phyloP scores from a whole-genome alignment of 495 filamentous ascomycete species.

The Xylaria acuta region DNA sequence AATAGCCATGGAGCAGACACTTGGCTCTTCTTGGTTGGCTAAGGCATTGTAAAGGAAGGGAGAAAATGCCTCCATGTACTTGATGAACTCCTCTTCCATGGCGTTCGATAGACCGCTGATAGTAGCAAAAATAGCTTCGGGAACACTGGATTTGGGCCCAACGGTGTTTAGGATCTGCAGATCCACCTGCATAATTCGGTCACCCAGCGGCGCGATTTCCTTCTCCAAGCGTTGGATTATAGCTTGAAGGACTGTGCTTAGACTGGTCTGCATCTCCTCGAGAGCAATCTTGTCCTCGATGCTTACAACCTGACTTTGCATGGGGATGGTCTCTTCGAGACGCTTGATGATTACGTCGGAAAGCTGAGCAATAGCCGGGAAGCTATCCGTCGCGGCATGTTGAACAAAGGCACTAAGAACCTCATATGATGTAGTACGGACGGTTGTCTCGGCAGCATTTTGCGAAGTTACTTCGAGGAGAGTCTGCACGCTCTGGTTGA shows the following conservation, averaged over 20 bases:
- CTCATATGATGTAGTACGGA: slow-evolving; percentile 98
- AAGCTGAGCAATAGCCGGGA: slow-evolving; percentile 78
- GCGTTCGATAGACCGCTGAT: slow-evolving; percentile 86
- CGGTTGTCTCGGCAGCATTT: slow-evolving; percentile 81
- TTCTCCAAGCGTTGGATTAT: slow-evolving; percentile 91
- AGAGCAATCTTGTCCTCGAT: slow-evolving; percentile 93
- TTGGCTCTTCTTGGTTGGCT: slow-evolving; percentile 91
- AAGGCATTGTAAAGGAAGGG: slow-evolving; percentile 93
- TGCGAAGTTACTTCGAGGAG: slow-evolving; percentile 85
- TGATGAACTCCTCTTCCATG: slow-evolving; percentile 87
- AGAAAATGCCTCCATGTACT: slow-evolving; percentile 94
- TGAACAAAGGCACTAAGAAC: slow-evolving; percentile 92
- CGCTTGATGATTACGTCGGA: slow-evolving; percentile 86
- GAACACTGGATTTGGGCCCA: slow-evolving; percentile 88
- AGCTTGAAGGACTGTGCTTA: slow-evolving; percentile 86
- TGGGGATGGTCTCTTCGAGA: slow-evolving; percentile 86
- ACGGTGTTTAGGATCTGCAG: slow-evolving; percentile 80
- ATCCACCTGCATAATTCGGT: slow-evolving; percentile 89
- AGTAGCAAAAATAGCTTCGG: slow-evolving; percentile 88
- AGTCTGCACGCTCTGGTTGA: slow-evolving; percentile 87
- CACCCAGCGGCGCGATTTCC: slow-evolving; percentile 87
- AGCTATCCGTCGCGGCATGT: slow-evolving; percentile 84
- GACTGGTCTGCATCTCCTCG: slow-evolving; percentile 96
- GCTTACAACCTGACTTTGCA: slow-evolving; percentile 93
- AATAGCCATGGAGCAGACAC: slow-evolving; percentile 95